These are phyloP conservation scores for Globisporangium spinosum DNA, from an alignment of 352 stramenopile species.

Conservation along the genomic window DNA sequence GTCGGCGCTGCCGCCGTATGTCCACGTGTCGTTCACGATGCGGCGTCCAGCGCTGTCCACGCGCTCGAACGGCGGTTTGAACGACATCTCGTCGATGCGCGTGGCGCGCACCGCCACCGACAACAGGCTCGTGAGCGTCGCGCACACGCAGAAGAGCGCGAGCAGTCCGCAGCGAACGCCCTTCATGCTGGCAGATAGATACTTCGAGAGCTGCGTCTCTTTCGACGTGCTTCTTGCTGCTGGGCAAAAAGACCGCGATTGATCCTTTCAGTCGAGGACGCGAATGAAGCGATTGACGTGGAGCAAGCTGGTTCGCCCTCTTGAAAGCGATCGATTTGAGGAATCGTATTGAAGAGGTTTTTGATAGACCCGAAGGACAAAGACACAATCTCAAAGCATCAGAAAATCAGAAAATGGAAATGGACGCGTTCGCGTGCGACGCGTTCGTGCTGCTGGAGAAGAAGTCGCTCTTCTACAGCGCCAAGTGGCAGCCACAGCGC, in stretches of 20 bases:
- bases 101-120: constrained; percentile 11
- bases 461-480: constrained; percentile 34
- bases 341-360: not conserved
- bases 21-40: constrained; percentile 76
- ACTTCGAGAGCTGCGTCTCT: not conserved
- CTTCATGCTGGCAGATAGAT: constrained; percentile 4
- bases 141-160: constrained; percentile 28
- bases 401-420: not conserved
- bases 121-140: constrained; percentile 28
- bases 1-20: constrained; percentile 63
- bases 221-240: not conserved
- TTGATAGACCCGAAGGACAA: no score
- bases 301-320: not conserved
- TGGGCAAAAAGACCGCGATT: not conserved
- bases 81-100: constrained; percentile 67
- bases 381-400: no score
- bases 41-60: constrained; percentile 58
- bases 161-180: constrained; percentile 16
- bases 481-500: constrained; percentile 28
- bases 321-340: not conserved
- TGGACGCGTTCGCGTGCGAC: not conserved
- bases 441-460: constrained; percentile 36
- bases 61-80: constrained; percentile 71
- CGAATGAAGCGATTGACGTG: not conserved
- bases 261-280: not conserved